Evolutionary conservation across 139 green algal species (phyloP).

Genomic region (Micractinium sp.): DNA sequence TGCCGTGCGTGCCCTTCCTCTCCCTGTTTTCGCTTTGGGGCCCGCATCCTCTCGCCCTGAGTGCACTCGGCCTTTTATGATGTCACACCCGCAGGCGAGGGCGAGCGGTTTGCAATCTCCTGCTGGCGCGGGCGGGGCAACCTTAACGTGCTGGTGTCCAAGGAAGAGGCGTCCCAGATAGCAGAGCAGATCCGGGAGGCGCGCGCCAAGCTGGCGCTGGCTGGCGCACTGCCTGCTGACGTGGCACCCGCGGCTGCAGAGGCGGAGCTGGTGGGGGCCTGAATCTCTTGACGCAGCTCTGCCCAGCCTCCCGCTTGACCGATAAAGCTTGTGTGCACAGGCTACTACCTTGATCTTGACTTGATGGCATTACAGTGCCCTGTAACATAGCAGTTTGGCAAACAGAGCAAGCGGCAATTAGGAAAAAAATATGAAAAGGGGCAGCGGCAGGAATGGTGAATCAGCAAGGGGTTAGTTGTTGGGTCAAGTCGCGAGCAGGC

Average conservation of each 20-base stretch:
- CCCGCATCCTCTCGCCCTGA: background rate
- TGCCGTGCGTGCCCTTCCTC: background rate
- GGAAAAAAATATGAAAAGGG: background rate
- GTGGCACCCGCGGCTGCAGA: background rate
- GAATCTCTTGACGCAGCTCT: background rate
- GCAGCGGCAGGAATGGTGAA: background rate
- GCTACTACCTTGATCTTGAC: background rate
- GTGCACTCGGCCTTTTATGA: too few species aligned
- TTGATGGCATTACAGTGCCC: background rate
- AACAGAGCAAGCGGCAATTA: background rate
- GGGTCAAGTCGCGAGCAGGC: too few species aligned
- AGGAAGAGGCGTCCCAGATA: slow-evolving; percentile 43
- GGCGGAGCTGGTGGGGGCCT: background rate
- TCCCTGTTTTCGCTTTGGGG: too few species aligned
- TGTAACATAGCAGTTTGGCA: background rate
- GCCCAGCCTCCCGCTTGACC: too few species aligned
- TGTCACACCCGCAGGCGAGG: background rate
- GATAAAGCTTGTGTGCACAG: background rate
- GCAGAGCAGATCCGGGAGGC: slow-evolving; percentile 60
- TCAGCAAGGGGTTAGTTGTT: background rate
- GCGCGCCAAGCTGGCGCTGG: background rate
- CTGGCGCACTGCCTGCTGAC: background rate
- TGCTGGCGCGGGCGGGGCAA: slow-evolving; percentile 82
- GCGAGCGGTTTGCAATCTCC: slow-evolving; percentile 75
- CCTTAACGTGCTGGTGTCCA: slow-evolving; percentile 82